Conservation (phyloP, 2,329 filamentous ascomycete species). For the Apiospora sp. region DNA sequence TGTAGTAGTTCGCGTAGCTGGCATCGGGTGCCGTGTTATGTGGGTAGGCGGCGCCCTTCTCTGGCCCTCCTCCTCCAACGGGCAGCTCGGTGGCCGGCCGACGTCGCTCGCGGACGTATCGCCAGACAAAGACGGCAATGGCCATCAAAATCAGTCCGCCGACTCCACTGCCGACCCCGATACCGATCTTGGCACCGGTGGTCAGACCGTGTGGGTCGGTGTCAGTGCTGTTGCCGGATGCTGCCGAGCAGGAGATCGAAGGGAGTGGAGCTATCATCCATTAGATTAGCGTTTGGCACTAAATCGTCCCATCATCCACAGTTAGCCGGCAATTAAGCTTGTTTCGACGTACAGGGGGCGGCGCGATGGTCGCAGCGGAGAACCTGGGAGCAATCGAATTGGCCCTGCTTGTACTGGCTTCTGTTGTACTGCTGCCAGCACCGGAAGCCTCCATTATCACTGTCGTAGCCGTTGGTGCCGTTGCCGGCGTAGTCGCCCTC, state of each 20-base stretch:
- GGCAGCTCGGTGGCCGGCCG: background rate
- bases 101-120: background rate
- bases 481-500: constrained; percentile 39
- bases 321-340: background rate
- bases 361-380: constrained; percentile 39
- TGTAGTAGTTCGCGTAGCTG: background rate
- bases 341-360: constrained; percentile 34
- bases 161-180: constrained; percentile 21
- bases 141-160: background rate
- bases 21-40: background rate
- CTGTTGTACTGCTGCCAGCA: constrained; percentile 36
- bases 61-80: background rate
- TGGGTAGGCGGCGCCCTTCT: background rate
- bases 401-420: constrained; percentile 35
- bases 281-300: background rate
- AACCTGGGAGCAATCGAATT: constrained; percentile 35
- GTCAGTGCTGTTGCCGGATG: background rate
- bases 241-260: background rate
- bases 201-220: background rate
- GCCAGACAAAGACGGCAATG: background rate
- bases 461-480: constrained; percentile 38
- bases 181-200: constrained; percentile 25
- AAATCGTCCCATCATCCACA: background rate
- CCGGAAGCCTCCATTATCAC: constrained; percentile 33
- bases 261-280: background rate